phyloP scores from a whole-genome alignment of 768 basidiomycete species.

The Leccinum subgranulosum region DNA sequence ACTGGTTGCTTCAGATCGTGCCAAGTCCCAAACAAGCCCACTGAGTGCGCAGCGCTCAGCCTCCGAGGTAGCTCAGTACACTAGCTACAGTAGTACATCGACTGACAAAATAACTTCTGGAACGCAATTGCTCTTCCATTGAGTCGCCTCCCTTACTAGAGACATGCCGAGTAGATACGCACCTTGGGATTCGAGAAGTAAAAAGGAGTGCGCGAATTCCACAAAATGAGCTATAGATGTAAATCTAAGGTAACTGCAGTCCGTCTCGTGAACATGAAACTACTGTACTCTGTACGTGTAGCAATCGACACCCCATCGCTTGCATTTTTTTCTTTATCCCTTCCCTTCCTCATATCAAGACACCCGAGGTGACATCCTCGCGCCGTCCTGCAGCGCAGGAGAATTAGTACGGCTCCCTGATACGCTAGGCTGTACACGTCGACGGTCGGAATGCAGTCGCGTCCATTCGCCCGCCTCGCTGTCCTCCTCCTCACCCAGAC shows the following conservation, averaged over 20 bases:
- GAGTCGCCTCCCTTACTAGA: background rate
- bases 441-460: slow-evolving; percentile 28
- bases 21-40: background rate
- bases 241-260: slow-evolving; percentile 29
- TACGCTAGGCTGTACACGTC: slow-evolving; percentile 25
- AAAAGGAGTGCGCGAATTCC: slow-evolving; percentile 10
- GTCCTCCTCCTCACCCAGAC: slow-evolving; percentile 36
- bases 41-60: too few relatives aligned
- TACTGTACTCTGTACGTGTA: slow-evolving; percentile 12
- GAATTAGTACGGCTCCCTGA: slow-evolving; percentile 58
- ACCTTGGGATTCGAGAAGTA: background rate
- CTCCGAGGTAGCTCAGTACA: background rate
- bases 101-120: too few relatives aligned
- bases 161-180: too few relatives aligned
- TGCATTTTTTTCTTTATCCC: background rate
- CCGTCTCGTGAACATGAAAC: slow-evolving; percentile 10
- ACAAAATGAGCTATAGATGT: slow-evolving; percentile 19
- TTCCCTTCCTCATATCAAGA: slow-evolving; percentile 8
- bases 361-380: slow-evolving; percentile 17
- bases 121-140: too few relatives aligned
- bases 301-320: background rate
- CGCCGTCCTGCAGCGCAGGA: slow-evolving; percentile 37
- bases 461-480: slow-evolving; percentile 46
- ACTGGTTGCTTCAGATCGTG: background rate
- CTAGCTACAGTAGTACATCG: too few relatives aligned